Percentiles rank a stretch among this genome's conserved stretches.
Evolutionary conservation across 164 flowering plant genomes (phyloP).

Genomic region (Aristolochia contorta): DNA sequence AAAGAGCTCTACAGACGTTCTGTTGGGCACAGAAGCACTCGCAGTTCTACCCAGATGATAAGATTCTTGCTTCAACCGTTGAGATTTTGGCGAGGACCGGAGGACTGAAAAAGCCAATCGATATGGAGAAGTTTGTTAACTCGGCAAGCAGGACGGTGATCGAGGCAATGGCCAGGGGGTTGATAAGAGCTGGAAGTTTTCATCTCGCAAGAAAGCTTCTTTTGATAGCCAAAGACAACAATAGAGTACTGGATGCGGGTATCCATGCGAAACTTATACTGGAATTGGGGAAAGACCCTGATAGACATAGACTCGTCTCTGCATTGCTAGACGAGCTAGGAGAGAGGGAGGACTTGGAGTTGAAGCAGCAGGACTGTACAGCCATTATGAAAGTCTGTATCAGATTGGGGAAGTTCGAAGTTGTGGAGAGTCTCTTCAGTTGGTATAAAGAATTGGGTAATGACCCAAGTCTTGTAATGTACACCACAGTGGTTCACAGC

Average conservation of each 20-base stretch:
- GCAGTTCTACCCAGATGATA: slow-evolving; percentile 73
- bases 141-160: slow-evolving; percentile 56
- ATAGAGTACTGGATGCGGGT: slow-evolving; percentile 52
- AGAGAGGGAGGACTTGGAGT: slow-evolving; percentile 56
- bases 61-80: slow-evolving; percentile 64
- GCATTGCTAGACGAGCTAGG: slow-evolving; percentile 63
- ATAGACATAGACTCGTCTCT: slow-evolving; percentile 34
- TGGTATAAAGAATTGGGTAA: slow-evolving; percentile 62
- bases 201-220: slow-evolving; percentile 62
- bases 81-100: slow-evolving; percentile 62
- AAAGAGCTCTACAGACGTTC: slow-evolving; percentile 65
- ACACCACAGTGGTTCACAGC: slow-evolving; percentile 72
- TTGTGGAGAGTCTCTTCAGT: slow-evolving; percentile 56
- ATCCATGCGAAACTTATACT: slow-evolving; percentile 66
- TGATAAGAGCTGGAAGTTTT: slow-evolving; percentile 64
- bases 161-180: slow-evolving; percentile 77
- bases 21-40: slow-evolving; percentile 79
- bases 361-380: slow-evolving; percentile 72
- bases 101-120: slow-evolving; percentile 46
- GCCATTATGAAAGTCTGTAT: slow-evolving; percentile 72
- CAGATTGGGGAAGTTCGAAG: slow-evolving; percentile 52
- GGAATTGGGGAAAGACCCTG: slow-evolving; percentile 74
- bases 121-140: slow-evolving; percentile 37
- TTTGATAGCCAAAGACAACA: slow-evolving; percentile 33
- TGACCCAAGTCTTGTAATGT: slow-evolving; percentile 66